Evolutionary conservation across 106 monocot genomes (phyloP).

Genomic region (Dactylorhiza incarnata): DNA sequence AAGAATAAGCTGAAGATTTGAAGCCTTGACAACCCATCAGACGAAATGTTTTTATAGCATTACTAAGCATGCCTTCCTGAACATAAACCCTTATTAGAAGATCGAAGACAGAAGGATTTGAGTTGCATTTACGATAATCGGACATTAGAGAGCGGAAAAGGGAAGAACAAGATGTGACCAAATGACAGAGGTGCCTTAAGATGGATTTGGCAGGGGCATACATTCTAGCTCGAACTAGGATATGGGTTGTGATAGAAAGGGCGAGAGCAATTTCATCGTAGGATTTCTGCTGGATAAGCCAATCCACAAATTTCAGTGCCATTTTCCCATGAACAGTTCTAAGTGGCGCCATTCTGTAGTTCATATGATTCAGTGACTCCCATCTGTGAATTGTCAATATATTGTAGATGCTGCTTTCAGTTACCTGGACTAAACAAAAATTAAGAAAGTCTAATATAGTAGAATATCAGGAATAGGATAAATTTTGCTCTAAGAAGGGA

Average conservation of each 20-base stretch:
- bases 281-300: constrained; percentile 24
- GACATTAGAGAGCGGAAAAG: constrained; percentile 36
- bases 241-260: constrained; percentile 32
- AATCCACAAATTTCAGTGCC: constrained; percentile 21
- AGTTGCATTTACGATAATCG: constrained; percentile 26
- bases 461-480: background rate
- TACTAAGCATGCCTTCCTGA: constrained; percentile 19
- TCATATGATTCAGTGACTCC: constrained; percentile 53
- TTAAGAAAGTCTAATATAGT: background rate
- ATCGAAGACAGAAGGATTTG: constrained; percentile 45
- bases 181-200: constrained; percentile 24
- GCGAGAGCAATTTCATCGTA: constrained; percentile 22
- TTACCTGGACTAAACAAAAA: constrained; percentile 12
- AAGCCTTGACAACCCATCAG: constrained; percentile 38
- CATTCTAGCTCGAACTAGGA: constrained; percentile 44
- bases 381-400: constrained; percentile 35
- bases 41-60: constrained; percentile 24
- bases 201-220: constrained; percentile 31
- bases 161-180: constrained; percentile 9
- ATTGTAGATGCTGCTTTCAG: constrained; percentile 21
- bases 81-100: constrained; percentile 40
- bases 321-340: constrained; percentile 36
- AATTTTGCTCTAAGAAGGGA: background rate
- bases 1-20: constrained; percentile 33
- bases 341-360: constrained; percentile 28